Conservation (phyloP, 352 stramenopile species). For the Paralagenidium karlingii region DNA sequence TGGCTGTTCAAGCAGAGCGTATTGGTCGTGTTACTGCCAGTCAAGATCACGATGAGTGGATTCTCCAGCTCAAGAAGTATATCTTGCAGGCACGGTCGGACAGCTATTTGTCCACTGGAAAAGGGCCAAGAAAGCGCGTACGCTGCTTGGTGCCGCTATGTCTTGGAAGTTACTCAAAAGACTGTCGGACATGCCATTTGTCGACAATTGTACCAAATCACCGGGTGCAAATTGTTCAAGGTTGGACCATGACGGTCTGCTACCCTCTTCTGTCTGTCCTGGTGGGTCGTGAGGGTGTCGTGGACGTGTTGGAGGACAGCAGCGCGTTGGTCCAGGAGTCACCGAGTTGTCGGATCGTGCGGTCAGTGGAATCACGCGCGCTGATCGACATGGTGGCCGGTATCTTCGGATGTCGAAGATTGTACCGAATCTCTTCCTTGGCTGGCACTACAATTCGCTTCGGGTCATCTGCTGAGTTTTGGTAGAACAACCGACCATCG, state of each 20-base stretch:
- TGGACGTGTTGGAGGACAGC: constrained; percentile 6
- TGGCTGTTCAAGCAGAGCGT: no score
- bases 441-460: background rate
- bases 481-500: constrained; percentile 3
- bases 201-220: constrained; percentile 7
- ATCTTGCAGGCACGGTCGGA: constrained; percentile 10
- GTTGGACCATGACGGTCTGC: constrained; percentile 5
- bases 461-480: background rate
- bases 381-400: background rate
- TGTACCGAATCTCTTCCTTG: background rate
- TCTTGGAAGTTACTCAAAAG: constrained; percentile 5
- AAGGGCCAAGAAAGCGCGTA: constrained; percentile 8
- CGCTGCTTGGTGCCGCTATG: constrained; percentile 8
- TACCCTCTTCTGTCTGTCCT: constrained; percentile 9
- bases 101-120: constrained; percentile 9
- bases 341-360: constrained; percentile 1
- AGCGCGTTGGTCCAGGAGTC: constrained; percentile 1
- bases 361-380: background rate
- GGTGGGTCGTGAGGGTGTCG: constrained; percentile 7
- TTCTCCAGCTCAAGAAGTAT: no score
- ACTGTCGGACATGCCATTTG: constrained; percentile 7
- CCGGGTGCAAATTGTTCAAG: constrained; percentile 4
- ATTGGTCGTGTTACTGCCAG: no score
- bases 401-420: background rate
- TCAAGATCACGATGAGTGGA: no score